A percentile compares a stretch with the other conserved stretches of the same genome.
Conservation (phyloP, 164 flowering plant genomes). For the Stephania cephalantha region DNA sequence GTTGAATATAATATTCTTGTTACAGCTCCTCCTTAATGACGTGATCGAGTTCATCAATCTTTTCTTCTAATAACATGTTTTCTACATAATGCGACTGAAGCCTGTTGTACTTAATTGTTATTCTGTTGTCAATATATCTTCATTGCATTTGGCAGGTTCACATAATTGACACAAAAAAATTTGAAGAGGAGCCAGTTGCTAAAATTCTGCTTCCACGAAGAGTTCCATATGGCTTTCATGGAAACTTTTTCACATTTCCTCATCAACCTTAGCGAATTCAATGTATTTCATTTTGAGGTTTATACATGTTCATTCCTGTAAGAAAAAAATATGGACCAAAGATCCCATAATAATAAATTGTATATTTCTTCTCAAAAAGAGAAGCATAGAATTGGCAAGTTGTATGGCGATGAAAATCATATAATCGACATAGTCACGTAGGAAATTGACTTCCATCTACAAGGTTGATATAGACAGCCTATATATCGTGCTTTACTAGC, state of each 20-base stretch:
- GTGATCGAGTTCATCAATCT: neutral
- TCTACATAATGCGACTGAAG: neutral
- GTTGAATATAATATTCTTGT: neutral
- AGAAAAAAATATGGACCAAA: neutral
- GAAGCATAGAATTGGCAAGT: too few species aligned
- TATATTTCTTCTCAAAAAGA: neutral
- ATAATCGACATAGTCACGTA: too few species aligned
- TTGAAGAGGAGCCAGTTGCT: slow-evolving; percentile 36
- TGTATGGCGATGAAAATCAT: too few species aligned
- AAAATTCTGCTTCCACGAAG: slow-evolving; percentile 39
- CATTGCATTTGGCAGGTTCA: slow-evolving; percentile 31
- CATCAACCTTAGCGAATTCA: neutral
- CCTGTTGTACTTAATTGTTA: neutral
- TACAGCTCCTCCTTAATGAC: neutral
- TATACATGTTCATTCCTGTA: neutral
- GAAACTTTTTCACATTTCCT: slow-evolving; percentile 19
- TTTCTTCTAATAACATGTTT: neutral
- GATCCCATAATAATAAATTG: neutral
- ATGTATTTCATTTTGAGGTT: neutral
- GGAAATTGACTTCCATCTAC: too few species aligned
- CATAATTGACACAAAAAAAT: slow-evolving; percentile 42
- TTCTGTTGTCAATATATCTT: neutral
- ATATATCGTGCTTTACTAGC: too few species aligned
- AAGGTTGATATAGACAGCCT: too few species aligned
- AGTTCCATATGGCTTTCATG: slow-evolving; percentile 58